Percentiles rank a stretch among this genome's conserved stretches.
These are phyloP conservation scores for Suhomyces bolitotheri DNA, from an alignment of 1,139 yeast genomes.

Conservation along the genomic window DNA sequence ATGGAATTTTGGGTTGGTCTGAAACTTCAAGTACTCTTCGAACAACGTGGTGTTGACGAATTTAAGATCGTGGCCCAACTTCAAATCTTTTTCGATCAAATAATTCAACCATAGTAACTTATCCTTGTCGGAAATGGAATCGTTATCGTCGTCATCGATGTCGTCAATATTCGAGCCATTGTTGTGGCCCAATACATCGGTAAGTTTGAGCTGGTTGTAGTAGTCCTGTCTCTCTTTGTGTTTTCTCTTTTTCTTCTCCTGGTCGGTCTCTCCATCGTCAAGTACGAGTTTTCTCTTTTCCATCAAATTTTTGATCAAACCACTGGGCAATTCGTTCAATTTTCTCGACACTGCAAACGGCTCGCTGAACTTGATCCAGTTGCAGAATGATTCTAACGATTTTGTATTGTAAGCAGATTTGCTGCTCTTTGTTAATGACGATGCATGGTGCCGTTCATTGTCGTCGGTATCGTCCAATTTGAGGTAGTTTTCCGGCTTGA, in stretches of 20 bases:
- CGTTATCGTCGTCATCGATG: slow-evolving; percentile 31
- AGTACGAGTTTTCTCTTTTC: slow-evolving; percentile 37
- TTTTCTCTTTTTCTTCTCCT: slow-evolving; percentile 23
- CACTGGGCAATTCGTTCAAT: slow-evolving; percentile 36
- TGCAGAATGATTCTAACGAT: slow-evolving; percentile 37
- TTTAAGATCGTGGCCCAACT: slow-evolving; percentile 44
- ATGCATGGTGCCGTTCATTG: slow-evolving; percentile 17
- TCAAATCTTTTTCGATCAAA: slow-evolving; percentile 45
- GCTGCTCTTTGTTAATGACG: slow-evolving; percentile 16
- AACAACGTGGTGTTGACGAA: slow-evolving; percentile 36
- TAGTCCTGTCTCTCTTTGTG: slow-evolving; percentile 36
- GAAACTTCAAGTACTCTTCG: slow-evolving; percentile 29
- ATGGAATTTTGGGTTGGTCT: slow-evolving; percentile 32
- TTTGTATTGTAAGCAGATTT: slow-evolving; percentile 35
- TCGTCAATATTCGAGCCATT: slow-evolving; percentile 14
- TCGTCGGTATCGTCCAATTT: slow-evolving; percentile 18
- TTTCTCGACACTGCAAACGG: slow-evolving; percentile 25
- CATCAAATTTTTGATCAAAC: slow-evolving; percentile 34
- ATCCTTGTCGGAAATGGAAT: slow-evolving; percentile 27
- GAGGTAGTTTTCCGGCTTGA: slow-evolving; percentile 21
- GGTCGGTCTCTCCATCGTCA: slow-evolving; percentile 32
- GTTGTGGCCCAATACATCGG: slow-evolving; percentile 15
- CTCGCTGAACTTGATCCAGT: slow-evolving; percentile 40
- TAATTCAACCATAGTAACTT: slow-evolving; percentile 43
- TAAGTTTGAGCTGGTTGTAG: slow-evolving; percentile 38